These are phyloP conservation scores for Microthlaspi erraticum DNA, from an alignment of 345 rosid genomes.

Conservation along the genomic window DNA sequence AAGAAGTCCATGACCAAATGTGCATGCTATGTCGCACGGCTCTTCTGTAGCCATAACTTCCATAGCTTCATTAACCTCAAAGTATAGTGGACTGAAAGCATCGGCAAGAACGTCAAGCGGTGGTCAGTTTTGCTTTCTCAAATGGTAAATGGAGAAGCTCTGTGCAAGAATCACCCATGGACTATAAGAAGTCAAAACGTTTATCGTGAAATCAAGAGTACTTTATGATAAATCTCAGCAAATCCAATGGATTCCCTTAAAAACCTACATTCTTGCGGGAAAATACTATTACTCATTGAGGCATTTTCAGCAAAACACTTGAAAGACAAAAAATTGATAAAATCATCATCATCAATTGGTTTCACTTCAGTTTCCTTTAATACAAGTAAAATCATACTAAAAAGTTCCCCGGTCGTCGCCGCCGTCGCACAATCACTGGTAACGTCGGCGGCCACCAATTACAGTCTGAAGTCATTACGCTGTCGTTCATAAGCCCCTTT, in stretches of 20 bases:
- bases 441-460: conserved; percentile 3
- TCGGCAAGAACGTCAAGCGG: too few species aligned
- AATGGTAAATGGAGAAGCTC: conserved; percentile 4
- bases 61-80: conserved; percentile 54
- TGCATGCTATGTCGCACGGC: conserved; percentile 82
- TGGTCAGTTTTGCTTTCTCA: conserved; percentile 11
- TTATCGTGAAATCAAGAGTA: not conserved
- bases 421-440: conserved; percentile 14
- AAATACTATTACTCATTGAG: conserved; percentile 16
- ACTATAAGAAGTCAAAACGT: not conserved
- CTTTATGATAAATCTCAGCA: not conserved
- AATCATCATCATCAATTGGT: not conserved
- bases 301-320: conserved; percentile 38
- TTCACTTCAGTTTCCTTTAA: conserved; percentile 11
- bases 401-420: not conserved
- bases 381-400: not conserved
- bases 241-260: not conserved
- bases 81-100: conserved; percentile 65
- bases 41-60: conserved; percentile 91
- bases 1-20: conserved; percentile 70
- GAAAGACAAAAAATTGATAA: conserved; percentile 7
- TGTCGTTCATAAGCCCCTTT: conserved; percentile 7
- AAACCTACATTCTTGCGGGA: not conserved
- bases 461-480: not conserved
- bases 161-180: conserved; percentile 1